A percentile compares a stretch with the other conserved stretches of the same genome.
phyloP scores from a whole-genome alignment of 257 asterid species.

The Nicotiana tabacum region DNA sequence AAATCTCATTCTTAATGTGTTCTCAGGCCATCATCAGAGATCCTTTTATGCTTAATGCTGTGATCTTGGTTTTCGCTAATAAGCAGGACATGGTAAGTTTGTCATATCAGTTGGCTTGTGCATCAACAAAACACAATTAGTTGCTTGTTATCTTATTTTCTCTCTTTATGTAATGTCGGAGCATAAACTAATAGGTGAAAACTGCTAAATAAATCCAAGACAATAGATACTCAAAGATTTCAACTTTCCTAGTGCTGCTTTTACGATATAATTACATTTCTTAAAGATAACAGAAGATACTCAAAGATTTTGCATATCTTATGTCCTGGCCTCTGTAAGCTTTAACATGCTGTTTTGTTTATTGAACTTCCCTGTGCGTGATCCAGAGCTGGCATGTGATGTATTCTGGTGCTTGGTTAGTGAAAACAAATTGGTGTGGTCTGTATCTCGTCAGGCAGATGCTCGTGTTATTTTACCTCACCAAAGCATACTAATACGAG shows the following conservation, averaged over 20 bases:
- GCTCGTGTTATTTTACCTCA: background rate
- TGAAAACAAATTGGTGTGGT: background rate
- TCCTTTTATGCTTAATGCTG: slow-evolving; percentile 23
- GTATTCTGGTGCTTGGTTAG: background rate
- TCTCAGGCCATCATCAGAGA: slow-evolving; percentile 17
- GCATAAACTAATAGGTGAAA: background rate
- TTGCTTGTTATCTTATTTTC: background rate
- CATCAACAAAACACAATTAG: background rate
- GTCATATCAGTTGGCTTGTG: background rate
- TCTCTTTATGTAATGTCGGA: background rate
- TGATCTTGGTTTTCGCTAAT: slow-evolving; percentile 45
- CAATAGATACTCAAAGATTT: background rate
- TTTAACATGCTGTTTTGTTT: background rate
- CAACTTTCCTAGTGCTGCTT: background rate
- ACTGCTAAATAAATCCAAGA: background rate
- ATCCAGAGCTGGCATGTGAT: background rate
- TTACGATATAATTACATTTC: background rate
- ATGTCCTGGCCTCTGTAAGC: background rate
- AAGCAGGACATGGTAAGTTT: slow-evolving; percentile 92
- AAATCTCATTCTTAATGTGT: slow-evolving; percentile 14
- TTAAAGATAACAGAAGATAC: background rate
- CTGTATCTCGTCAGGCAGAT: background rate
- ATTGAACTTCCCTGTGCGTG: background rate
- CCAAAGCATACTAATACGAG: background rate
- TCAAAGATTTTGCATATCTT: background rate